These are phyloP conservation scores for Angomonas ambiguus DNA, from an alignment of 208 protist genomes.

Conservation along the genomic window DNA sequence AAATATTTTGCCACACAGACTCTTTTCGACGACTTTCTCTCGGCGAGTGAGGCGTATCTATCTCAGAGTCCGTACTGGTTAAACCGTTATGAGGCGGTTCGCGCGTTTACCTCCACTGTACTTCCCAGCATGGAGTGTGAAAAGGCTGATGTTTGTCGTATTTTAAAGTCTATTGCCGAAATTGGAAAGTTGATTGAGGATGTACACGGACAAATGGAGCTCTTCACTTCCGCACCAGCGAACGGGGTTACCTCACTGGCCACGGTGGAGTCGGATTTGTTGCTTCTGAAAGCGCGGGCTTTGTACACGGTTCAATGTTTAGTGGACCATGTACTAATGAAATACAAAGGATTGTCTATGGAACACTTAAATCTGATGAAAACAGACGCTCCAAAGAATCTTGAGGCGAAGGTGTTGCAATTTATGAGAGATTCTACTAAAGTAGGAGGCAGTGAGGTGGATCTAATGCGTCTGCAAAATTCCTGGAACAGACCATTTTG, in stretches of 20 bases:
- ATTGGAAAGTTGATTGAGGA: too few relatives aligned
- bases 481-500: slow-evolving; percentile 12
- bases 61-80: neutral
- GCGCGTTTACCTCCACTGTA: neutral
- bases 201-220: too few relatives aligned
- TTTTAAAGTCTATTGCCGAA: too few relatives aligned
- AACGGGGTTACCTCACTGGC: neutral
- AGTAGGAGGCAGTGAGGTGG: neutral
- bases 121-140: neutral
- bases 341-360: slow-evolving; percentile 51
- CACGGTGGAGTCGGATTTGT: slow-evolving; percentile 17
- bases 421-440: slow-evolving; percentile 58
- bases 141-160: too few relatives aligned
- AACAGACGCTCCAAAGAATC: slow-evolving; percentile 33
- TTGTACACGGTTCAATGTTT: slow-evolving; percentile 27
- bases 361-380: slow-evolving; percentile 50
- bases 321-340: slow-evolving; percentile 29
- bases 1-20: neutral
- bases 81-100: neutral
- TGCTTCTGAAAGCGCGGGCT: slow-evolving; percentile 31
- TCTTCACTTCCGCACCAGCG: neutral
- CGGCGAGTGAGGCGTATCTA: neutral
- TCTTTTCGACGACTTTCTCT: too few relatives aligned
- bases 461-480: neutral
- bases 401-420: slow-evolving; percentile 49